These are phyloP conservation scores for Salvia splendens DNA, from an alignment of 257 asterid genomes.

Conservation along the genomic window DNA sequence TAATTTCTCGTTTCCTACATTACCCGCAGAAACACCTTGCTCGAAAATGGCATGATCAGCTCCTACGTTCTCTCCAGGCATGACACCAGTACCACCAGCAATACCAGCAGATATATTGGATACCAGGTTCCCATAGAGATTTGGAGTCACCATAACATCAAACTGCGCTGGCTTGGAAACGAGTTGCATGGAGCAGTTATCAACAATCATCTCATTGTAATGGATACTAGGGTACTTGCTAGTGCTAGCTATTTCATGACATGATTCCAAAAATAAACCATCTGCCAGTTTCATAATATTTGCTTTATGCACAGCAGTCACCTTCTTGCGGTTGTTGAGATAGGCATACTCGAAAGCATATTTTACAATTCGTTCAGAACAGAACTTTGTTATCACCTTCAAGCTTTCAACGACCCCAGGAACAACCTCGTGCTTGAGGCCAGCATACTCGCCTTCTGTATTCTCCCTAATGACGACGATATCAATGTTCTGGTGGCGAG, in stretches of 20 bases:
- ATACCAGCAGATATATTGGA: slow-evolving; percentile 89
- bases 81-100: too few relatives aligned
- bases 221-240: slow-evolving; percentile 86
- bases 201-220: slow-evolving; percentile 90
- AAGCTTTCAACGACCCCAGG: slow-evolving; percentile 99
- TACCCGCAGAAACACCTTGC: too few relatives aligned
- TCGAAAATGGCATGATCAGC: too few relatives aligned
- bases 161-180: slow-evolving; percentile 99
- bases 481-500: slow-evolving; percentile 80
- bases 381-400: slow-evolving; percentile 96
- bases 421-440: slow-evolving; percentile 98
- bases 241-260: slow-evolving; percentile 95
- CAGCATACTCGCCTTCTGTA: slow-evolving; percentile 95
- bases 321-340: slow-evolving; percentile 91
- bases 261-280: too few relatives aligned
- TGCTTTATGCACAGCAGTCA: slow-evolving; percentile 99
- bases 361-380: slow-evolving; percentile 93
- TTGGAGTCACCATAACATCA: slow-evolving; percentile 99
- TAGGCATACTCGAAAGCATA: slow-evolving; percentile 98
- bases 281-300: too few relatives aligned
- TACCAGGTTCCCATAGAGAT: slow-evolving; percentile 93
- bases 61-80: too few relatives aligned
- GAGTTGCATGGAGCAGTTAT: slow-evolving; percentile 99
- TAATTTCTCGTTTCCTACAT: too few relatives aligned
- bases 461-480: slow-evolving; percentile 95